A percentile compares a stretch with the other conserved stretches of the same genome.
These are phyloP conservation scores for Pseudopyricularia cyperi DNA, from an alignment of 2,329 filamentous ascomycete species.

Conservation along the genomic window DNA sequence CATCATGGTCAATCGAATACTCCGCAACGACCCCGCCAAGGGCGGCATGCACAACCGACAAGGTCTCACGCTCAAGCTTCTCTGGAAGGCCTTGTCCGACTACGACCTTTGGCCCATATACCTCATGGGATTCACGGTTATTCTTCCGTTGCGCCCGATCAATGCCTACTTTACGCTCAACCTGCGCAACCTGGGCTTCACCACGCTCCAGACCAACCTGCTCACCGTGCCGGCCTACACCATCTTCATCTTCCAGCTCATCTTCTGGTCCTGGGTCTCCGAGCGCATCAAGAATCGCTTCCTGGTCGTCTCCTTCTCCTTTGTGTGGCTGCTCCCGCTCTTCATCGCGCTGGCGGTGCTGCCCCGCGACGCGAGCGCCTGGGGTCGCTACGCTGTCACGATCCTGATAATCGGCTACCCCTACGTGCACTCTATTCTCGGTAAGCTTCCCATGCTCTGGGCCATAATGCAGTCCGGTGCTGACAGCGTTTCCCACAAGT, in stretches of 20 bases:
- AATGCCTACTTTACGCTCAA: constrained; percentile 6
- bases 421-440: constrained; percentile 22
- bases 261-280: constrained; percentile 30
- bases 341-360: constrained; percentile 23
- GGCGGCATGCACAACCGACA: constrained; percentile 46
- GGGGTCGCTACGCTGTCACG: constrained; percentile 32
- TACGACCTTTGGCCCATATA: constrained; percentile 9
- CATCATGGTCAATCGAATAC: constrained; percentile 44
- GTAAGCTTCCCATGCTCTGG: background rate
- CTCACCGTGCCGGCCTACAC: constrained; percentile 10
- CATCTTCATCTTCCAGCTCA: constrained; percentile 17
- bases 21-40: constrained; percentile 44
- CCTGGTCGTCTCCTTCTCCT: constrained; percentile 20
- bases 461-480: too few relatives aligned
- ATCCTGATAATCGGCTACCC: constrained; percentile 33
- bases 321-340: background rate
- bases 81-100: constrained; percentile 5
- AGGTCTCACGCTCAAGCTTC: constrained; percentile 28
- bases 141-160: constrained; percentile 5
- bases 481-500: background rate
- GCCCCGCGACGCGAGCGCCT: constrained; percentile 19
- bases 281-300: constrained; percentile 30
- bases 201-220: constrained; percentile 8
- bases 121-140: constrained; percentile 6
- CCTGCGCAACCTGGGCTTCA: constrained; percentile 6